Evolutionary conservation across 1,139 yeast species (phyloP).

Genomic region (Trichomonascaceae sp.): DNA sequence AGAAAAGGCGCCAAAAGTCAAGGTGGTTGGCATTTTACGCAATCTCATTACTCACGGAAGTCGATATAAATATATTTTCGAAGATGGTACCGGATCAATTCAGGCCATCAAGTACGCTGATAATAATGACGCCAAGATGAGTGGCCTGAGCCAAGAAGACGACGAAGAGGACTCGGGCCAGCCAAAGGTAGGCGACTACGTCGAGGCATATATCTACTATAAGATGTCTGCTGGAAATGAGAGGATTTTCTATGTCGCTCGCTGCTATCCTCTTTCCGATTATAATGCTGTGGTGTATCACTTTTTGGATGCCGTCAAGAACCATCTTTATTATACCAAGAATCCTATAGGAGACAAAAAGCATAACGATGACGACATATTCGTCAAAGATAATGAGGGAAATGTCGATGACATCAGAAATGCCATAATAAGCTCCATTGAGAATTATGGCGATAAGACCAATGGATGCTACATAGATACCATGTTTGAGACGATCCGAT

Average conservation of each 20-base stretch:
- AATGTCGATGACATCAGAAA: not conserved
- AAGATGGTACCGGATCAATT: slow-evolving; percentile 79
- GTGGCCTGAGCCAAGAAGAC: slow-evolving; percentile 25
- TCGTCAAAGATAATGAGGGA: slow-evolving; percentile 13
- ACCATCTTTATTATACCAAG: slow-evolving; percentile 38
- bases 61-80: slow-evolving; percentile 50
- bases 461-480: slow-evolving; percentile 9
- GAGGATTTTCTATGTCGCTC: slow-evolving; percentile 59
- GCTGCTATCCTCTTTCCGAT: slow-evolving; percentile 55
- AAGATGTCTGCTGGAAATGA: slow-evolving; percentile 59
- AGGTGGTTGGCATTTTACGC: slow-evolving; percentile 62
- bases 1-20: slow-evolving; percentile 52
- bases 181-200: slow-evolving; percentile 43
- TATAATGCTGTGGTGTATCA: slow-evolving; percentile 76
- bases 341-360: not conserved
- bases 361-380: slow-evolving; percentile 14
- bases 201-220: slow-evolving; percentile 64
- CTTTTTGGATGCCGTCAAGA: slow-evolving; percentile 61
- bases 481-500: slow-evolving; percentile 17
- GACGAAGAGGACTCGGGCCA: slow-evolving; percentile 16
- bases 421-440: slow-evolving; percentile 7
- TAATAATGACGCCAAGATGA: slow-evolving; percentile 27
- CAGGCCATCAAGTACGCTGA: slow-evolving; percentile 43
- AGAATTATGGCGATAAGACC: slow-evolving; percentile 6
- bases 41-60: slow-evolving; percentile 52